Evolutionary conservation across 2,329 filamentous ascomycete species (phyloP).

Genomic region (Neofusicoccum ribis): DNA sequence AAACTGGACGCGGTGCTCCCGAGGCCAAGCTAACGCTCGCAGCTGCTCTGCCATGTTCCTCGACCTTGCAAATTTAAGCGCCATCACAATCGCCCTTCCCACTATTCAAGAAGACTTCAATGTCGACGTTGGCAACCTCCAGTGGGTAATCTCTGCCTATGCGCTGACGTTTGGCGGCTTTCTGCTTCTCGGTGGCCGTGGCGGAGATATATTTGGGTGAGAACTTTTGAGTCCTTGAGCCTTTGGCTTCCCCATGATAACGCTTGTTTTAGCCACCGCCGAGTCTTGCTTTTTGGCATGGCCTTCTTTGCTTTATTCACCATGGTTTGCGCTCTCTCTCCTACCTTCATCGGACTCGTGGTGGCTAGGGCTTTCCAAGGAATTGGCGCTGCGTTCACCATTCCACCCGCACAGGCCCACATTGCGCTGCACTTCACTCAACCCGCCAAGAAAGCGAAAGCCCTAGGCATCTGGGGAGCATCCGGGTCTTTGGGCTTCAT

Average conservation of each 20-base stretch:
- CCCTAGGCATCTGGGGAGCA: constrained; percentile 19
- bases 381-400: constrained; percentile 19
- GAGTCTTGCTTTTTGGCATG: constrained; percentile 17
- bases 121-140: constrained; percentile 10
- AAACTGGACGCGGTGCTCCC: not conserved
- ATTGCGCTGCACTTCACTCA: constrained; percentile 16
- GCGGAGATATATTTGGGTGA: constrained; percentile 18
- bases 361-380: constrained; percentile 20
- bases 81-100: constrained; percentile 20
- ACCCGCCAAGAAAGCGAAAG: constrained; percentile 12
- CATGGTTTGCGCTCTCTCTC: constrained; percentile 15
- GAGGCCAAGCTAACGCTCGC: not conserved
- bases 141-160: constrained; percentile 21
- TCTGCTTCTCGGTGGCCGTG: constrained; percentile 18
- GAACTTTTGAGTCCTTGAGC: not conserved
- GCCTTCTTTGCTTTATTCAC: constrained; percentile 17
- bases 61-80: constrained; percentile 16
- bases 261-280: not conserved
- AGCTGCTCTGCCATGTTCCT: constrained; percentile 22
- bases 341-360: constrained; percentile 17
- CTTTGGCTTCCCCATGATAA: too few relatives aligned
- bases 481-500: constrained; percentile 17
- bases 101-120: constrained; percentile 14
- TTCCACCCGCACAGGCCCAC: constrained; percentile 19
- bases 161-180: constrained; percentile 16